Evolutionary conservation across 768 basidiomycete species (phyloP).

Genomic region (Sporobolomyces pararoseus): DNA sequence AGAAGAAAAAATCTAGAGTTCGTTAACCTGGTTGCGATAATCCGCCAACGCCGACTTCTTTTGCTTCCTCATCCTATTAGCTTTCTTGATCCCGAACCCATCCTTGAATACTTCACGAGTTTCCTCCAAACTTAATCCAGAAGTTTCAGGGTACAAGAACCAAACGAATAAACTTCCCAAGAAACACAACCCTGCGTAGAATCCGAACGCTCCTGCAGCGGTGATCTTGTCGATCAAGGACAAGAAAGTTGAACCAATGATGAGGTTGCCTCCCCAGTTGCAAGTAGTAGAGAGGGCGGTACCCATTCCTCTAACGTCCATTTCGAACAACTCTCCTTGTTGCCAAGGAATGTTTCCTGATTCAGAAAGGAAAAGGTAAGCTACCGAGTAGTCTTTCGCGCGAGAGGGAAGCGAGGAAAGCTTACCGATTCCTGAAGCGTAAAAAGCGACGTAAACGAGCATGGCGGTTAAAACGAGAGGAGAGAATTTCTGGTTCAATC

Average conservation of each 20-base stretch:
- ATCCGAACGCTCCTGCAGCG: slow-evolving; percentile 43
- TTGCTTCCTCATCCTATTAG: slow-evolving; percentile 32
- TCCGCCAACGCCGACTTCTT: slow-evolving; percentile 28
- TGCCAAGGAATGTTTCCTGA: slow-evolving; percentile 62
- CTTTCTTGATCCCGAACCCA: slow-evolving; percentile 42
- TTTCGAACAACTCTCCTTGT: slow-evolving; percentile 74
- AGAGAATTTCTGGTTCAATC: slow-evolving; percentile 58
- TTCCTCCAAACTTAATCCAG: slow-evolving; percentile 55
- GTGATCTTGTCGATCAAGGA: slow-evolving; percentile 61
- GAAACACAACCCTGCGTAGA: slow-evolving; percentile 43
- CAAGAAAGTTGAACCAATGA: slow-evolving; percentile 75
- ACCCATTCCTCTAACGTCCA: slow-evolving; percentile 70
- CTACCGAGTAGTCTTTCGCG: not conserved
- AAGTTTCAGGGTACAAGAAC: slow-evolving; percentile 73
- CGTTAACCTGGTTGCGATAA: not conserved
- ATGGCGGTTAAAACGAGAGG: slow-evolving; percentile 67
- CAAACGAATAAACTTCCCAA: slow-evolving; percentile 61
- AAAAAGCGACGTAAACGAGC: slow-evolving; percentile 76
- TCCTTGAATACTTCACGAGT: slow-evolving; percentile 47
- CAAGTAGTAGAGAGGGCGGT: slow-evolving; percentile 69
- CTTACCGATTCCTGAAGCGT: slow-evolving; percentile 54
- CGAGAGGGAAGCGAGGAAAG: not conserved
- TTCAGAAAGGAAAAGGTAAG: not conserved
- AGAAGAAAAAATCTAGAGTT: not conserved
- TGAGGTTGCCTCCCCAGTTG: slow-evolving; percentile 68